Conservation (phyloP, 2,329 filamentous ascomycete species). For the Colletotrichum sp. region DNA sequence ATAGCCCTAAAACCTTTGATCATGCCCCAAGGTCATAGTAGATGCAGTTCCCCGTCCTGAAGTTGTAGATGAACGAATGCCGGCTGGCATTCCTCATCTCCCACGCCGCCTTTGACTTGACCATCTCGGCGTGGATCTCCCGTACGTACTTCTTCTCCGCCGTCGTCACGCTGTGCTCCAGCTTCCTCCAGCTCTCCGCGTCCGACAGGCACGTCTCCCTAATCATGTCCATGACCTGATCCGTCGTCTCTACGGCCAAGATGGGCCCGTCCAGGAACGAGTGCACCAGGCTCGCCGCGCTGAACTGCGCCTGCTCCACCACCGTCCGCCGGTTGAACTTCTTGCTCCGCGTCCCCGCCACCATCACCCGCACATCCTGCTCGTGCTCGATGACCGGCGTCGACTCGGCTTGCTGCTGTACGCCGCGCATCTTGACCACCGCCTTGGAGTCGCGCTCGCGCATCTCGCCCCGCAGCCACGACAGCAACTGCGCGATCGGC, state of each 20-base stretch:
- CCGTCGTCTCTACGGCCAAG: constrained; percentile 85
- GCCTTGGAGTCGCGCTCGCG: constrained; percentile 76
- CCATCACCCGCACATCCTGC: constrained; percentile 84
- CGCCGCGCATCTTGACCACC: constrained; percentile 45
- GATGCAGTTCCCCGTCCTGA: constrained; percentile 81
- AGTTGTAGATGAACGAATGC: constrained; percentile 92
- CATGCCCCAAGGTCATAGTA: constrained; percentile 79
- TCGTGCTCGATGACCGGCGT: constrained; percentile 44
- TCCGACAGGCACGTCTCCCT: constrained; percentile 78
- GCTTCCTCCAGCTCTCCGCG: constrained; percentile 80
- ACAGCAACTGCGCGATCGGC: constrained; percentile 72
- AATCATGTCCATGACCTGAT: constrained; percentile 80
- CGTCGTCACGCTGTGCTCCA: constrained; percentile 79
- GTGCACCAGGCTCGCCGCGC: constrained; percentile 67
- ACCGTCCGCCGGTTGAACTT: constrained; percentile 90
- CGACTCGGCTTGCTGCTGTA: constrained; percentile 35
- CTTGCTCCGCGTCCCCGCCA: constrained; percentile 83
- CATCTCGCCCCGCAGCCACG: constrained; percentile 82
- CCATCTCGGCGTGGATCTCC: constrained; percentile 81
- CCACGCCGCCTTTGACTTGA: constrained; percentile 64
- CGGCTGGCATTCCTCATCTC: constrained; percentile 58
- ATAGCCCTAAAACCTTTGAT: neutral
- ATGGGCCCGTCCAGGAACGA: constrained; percentile 80
- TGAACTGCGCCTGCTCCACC: constrained; percentile 75
- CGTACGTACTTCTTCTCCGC: constrained; percentile 82